These are phyloP conservation scores for Rhododendron simsii DNA, from an alignment of 148 eudicot genomes.

Conservation along the genomic window DNA sequence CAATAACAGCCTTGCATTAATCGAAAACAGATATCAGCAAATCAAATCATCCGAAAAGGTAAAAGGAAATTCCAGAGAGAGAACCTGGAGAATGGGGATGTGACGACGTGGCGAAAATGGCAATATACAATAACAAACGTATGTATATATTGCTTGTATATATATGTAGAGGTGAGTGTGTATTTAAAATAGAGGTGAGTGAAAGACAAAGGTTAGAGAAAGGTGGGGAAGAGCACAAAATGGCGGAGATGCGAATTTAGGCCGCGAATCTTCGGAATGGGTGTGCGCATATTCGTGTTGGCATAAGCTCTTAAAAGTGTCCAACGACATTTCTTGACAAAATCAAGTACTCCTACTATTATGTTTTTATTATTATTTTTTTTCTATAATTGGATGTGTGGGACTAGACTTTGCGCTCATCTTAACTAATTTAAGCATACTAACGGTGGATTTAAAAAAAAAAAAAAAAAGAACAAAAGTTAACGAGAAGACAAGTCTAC, in stretches of 20 bases:
- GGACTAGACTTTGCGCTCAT: too few relatives aligned
- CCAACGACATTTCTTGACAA: not conserved
- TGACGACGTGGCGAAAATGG: not conserved
- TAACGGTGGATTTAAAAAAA: too few relatives aligned
- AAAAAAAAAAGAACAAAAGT: too few relatives aligned
- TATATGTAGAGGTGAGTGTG: not conserved
- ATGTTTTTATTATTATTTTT: too few relatives aligned
- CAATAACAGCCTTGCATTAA: not conserved
- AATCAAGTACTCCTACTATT: not conserved
- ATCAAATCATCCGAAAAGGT: not conserved
- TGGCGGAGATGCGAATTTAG: slow-evolving; percentile 3
- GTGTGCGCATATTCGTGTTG: not conserved
- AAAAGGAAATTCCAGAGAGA: not conserved
- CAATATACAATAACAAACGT: not conserved
- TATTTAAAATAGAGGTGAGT: not conserved
- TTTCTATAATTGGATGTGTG: too few relatives aligned
- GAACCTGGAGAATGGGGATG: not conserved
- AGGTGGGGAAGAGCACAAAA: not conserved
- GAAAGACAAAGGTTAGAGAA: not conserved
- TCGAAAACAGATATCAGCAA: not conserved
- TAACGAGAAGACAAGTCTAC: too few relatives aligned
- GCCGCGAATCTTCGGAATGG: not conserved
- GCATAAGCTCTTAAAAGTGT: not conserved
- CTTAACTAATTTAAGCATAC: too few relatives aligned
- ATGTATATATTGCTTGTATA: not conserved